Evolutionary conservation across 257 asterid genomes (phyloP).

Genomic region (Catharanthus roseus): DNA sequence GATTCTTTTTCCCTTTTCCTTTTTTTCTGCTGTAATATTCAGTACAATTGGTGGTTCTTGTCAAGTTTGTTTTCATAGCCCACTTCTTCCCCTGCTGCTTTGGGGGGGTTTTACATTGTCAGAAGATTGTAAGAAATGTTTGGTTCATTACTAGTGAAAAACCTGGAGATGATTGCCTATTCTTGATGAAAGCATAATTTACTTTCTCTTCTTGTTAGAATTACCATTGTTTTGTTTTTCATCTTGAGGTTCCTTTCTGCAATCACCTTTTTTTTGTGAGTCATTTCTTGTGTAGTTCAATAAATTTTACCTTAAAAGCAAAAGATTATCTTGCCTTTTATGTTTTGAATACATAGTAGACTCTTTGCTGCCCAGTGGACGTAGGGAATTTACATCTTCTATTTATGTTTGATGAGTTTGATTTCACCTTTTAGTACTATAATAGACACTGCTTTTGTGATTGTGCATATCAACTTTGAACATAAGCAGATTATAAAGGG

Average conservation of each 20-base stretch:
- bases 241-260: not conserved
- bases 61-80: not conserved
- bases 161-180: constrained; percentile 10
- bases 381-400: too few species aligned
- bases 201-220: constrained; percentile 4
- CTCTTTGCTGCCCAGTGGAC: too few species aligned
- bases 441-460: too few species aligned
- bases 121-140: constrained; percentile 18
- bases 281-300: not conserved
- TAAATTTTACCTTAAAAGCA: too few species aligned
- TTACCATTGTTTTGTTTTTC: not conserved
- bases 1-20: not conserved
- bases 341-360: too few species aligned
- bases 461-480: too few species aligned
- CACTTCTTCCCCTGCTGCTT: not conserved
- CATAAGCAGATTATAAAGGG: too few species aligned
- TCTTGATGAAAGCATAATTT: constrained; percentile 5
- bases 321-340: too few species aligned
- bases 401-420: too few species aligned
- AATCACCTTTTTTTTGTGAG: not conserved
- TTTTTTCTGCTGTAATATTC: constrained; percentile 14
- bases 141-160: constrained; percentile 1
- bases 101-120: not conserved
- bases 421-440: too few species aligned
- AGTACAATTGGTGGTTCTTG: not conserved